phyloP scores from a whole-genome alignment of 805 yeast species.

The Jamesozyma jinghongensis region DNA sequence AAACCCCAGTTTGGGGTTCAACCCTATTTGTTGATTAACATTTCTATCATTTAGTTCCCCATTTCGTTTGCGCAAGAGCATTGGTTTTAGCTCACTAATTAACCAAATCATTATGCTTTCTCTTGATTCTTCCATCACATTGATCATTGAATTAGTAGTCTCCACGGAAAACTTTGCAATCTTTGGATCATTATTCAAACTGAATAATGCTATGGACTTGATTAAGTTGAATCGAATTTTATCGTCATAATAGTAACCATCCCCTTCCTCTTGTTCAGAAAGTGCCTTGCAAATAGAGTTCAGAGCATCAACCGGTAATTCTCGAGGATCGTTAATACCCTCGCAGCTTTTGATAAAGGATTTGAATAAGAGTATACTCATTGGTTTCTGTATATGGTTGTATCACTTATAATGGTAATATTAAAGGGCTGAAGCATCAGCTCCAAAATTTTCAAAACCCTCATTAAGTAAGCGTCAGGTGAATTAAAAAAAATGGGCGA shows the following conservation, averaged over 20 bases:
- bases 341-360: background rate
- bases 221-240: background rate
- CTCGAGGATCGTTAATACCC: background rate
- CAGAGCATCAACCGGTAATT: background rate
- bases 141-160: background rate
- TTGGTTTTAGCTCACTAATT: constrained; percentile 9
- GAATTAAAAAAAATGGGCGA: too few species aligned
- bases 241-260: background rate
- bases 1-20: constrained; percentile 12
- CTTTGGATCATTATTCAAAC: background rate
- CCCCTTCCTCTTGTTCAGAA: background rate
- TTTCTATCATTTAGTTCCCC: background rate
- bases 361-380: background rate
- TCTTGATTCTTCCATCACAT: background rate
- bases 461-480: too few species aligned
- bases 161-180: background rate
- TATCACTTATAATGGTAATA: too few species aligned
- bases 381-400: too few species aligned
- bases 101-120: background rate
- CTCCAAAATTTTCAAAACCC: too few species aligned
- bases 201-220: background rate
- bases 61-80: constrained; percentile 5
- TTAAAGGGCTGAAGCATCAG: too few species aligned
- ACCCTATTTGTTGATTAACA: constrained; percentile 3
- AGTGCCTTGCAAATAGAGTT: background rate